These are phyloP conservation scores for Vitis hybrid DNA, from an alignment of 177 flowering plant genomes.

Conservation along the genomic window DNA sequence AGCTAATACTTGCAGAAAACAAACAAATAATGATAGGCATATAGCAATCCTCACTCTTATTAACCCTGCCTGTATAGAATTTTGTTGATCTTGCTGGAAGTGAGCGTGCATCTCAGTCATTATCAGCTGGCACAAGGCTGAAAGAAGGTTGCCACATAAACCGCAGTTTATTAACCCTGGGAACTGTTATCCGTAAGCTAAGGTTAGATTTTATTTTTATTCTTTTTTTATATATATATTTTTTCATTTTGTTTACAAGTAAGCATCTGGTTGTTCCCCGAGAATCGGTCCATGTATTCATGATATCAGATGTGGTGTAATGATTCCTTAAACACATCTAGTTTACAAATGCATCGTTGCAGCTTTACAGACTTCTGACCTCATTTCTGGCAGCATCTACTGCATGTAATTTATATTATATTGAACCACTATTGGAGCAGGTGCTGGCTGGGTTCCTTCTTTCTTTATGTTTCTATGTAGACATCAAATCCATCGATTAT, in stretches of 20 bases:
- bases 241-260: not conserved
- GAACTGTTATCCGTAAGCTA: slow-evolving; percentile 91
- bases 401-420: no score
- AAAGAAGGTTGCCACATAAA: slow-evolving; percentile 99
- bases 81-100: slow-evolving; percentile 99
- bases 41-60: no score
- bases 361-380: no score
- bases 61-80: slow-evolving; percentile 45
- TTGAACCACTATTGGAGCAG: no score
- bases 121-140: slow-evolving; percentile 79
- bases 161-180: slow-evolving; percentile 91
- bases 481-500: no score
- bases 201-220: slow-evolving; percentile 43
- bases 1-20: not conserved
- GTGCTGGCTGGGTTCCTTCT: no score
- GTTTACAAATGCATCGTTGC: no score
- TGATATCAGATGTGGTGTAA: no score
- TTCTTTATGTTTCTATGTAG: no score
- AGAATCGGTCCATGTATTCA: not conserved
- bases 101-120: slow-evolving; percentile 93
- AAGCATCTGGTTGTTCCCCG: not conserved
- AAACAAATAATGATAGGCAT: not conserved
- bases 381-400: no score
- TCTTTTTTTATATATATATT: not conserved
- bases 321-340: not conserved